Evolutionary conservation across 495 filamentous ascomycete genomes (phyloP), one percentile per base, ranked within the genome.

Genomic region (Massariosphaeria phaeospora): DNA sequence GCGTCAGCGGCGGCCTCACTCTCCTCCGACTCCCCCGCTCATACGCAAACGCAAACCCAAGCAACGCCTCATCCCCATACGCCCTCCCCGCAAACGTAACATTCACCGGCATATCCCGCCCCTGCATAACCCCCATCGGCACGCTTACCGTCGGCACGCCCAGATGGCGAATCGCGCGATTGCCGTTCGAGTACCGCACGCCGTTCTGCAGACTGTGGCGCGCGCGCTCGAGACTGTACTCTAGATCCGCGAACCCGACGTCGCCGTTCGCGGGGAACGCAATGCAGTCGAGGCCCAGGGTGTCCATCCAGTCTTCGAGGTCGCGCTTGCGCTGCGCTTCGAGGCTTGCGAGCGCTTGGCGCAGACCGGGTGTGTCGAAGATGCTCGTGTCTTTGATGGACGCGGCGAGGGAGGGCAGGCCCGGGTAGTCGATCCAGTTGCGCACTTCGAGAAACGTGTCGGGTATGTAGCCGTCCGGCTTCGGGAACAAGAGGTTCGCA

Each of bases 101-200:
- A 27, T 64, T 64, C 13, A 70, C 53, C 1, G 69, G 69, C 66
- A 71, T 70, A 13, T 39, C 41, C 46, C 62, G 43, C 15, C 26
- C 31, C 12, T 0, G 10, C 53, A 57, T 48, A 11, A 63, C 33
- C 10, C 69, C 67, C 69, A 71, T 70, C 1, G 62, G 55, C 3
- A 67, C 67, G 6, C 52, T 59, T 25, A 72, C 57, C 1, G 63
- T 65, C 6, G 69, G 69, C 24, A 69, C 61, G 15, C 69, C 69
- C 35, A 70, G 43, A 55, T 70, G 67, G 38, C 65, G 42, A 7
- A 72, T 33, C 1, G 62, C 68, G 1, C 63, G 53, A 58, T 68
- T 67, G 12, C 69, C 69, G 48, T 72, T 69, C 1, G 59, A 64
- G 38, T 68, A 70, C 13, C 56, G 55, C 12, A 72, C 65, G 10